Evolutionary conservation across 169 alveolate genomes (phyloP).

Genomic region (Eimeria acervulina): DNA sequence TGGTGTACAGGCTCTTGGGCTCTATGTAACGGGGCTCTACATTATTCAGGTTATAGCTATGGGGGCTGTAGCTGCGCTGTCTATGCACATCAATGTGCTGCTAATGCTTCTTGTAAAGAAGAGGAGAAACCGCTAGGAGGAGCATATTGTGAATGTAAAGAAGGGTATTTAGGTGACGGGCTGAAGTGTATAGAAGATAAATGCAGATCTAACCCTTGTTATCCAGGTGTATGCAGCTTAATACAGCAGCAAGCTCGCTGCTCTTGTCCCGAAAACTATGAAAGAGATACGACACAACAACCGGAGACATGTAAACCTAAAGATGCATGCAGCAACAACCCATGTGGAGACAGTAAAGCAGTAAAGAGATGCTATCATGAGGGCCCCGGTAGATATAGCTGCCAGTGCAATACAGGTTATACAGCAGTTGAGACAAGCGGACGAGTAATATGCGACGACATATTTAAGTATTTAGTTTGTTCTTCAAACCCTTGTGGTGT

Average conservation of each 20-base stretch:
- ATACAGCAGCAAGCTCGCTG: neutral
- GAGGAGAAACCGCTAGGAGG: constrained; percentile 15
- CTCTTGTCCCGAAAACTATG: constrained; percentile 24
- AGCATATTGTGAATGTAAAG: constrained; percentile 8
- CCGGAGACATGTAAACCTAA: neutral
- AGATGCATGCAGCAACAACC: neutral
- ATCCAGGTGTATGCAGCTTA: neutral
- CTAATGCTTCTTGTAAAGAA: neutral
- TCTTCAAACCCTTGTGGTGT: neutral
- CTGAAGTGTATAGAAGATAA: neutral
- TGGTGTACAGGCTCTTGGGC: constrained; percentile 10
- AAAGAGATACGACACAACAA: neutral
- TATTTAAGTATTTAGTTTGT: neutral
- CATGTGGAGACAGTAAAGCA: neutral
- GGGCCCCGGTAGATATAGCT: constrained; percentile 35
- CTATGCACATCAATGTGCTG: neutral
- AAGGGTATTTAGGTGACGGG: constrained; percentile 32
- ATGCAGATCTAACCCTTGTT: neutral
- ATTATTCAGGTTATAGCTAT: neutral
- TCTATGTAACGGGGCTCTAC: neutral
- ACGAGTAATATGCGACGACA: neutral
- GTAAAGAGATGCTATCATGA: constrained; percentile 5
- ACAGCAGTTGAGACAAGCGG: neutral
- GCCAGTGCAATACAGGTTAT: neutral
- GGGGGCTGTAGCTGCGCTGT: constrained; percentile 3